Base-by-base conservation (phyloP, 106 monocot species). In the Iris macrosiphon region DNA sequence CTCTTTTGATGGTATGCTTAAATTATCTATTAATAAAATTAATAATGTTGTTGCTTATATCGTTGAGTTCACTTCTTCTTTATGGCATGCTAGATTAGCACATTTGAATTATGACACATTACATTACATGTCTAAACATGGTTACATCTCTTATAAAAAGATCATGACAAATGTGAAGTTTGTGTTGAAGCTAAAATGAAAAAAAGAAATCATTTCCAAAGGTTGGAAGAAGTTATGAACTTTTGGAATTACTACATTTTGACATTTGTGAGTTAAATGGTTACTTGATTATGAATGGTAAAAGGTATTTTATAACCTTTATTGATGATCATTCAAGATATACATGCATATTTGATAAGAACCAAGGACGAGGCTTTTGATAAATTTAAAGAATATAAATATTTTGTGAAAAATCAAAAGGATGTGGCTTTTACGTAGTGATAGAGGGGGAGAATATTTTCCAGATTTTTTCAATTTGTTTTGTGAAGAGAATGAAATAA, bases 211-310 rank as follows among this genome's bases (percentile, higher is more conserved):
- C 39, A 2, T 43, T 60, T 60, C 25, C 40, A 26, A 63, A 22
- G 24, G 33, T 18, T 13, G 20, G 49, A 34, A 24, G 37, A 37
- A 24, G 24, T 4, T 2, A 21, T 7, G 4, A 38, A 13, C 11
- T 63, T 14, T 20, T 23, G 13, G 62, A 50, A 35, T 34, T 63
- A 32, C 23, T 63, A 20, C 49, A 63, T 39, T 63, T 24, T 23
- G 21, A 63, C 38, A 63, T 49, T 23, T 63, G 6, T 63, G 63
- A 63, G 38, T 39, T 63, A 38, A 63, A 63, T 63, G 63, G 48
- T 63, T 8, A 48, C n/a, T n/a, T n/a, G n/a, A n/a, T n/a, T n/a
- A 18, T 2, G 34, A 35, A 13, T 13, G 47, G 15, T 31, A 39
- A 12, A 50, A 30, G 11, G 20, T 42, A 59, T 42, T 59, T 59